Evolutionary conservation across 2,329 filamentous ascomycete genomes (phyloP).

Genomic region (Alternaria triticimaculans): DNA sequence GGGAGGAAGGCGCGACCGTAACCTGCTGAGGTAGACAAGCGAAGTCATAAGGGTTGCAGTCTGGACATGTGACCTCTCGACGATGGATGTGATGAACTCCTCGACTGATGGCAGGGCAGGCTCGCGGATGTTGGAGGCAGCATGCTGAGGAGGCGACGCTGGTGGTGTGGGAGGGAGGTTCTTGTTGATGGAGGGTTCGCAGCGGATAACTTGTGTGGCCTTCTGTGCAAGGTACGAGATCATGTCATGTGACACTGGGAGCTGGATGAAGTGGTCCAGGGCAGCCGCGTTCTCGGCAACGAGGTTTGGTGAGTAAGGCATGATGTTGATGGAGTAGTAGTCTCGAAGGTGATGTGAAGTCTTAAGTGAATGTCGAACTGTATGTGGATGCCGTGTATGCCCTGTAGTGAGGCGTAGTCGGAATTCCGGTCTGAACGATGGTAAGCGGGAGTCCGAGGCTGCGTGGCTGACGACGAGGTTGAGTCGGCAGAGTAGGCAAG

Average conservation of each 20-base stretch:
- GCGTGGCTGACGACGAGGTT: slow-evolving; percentile 41
- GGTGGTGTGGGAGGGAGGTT: slow-evolving; percentile 65
- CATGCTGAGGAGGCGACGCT: slow-evolving; percentile 62
- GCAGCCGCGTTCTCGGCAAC: slow-evolving; percentile 70
- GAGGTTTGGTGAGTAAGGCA: slow-evolving; percentile 55
- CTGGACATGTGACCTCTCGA: slow-evolving; percentile 93
- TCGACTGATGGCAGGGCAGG: slow-evolving; percentile 76
- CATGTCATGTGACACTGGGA: slow-evolving; percentile 77
- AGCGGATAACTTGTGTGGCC: slow-evolving; percentile 79
- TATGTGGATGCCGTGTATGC: slow-evolving; percentile 32
- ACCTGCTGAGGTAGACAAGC: slow-evolving; percentile 86
- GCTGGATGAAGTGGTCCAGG: slow-evolving; percentile 80
- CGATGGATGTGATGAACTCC: slow-evolving; percentile 89
- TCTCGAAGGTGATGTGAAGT: slow-evolving; percentile 18
- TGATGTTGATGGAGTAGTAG: slow-evolving; percentile 35
- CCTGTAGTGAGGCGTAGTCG: slow-evolving; percentile 34
- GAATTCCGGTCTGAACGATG: slow-evolving; percentile 38
- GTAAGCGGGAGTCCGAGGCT: slow-evolving; percentile 46
- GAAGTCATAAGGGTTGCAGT: slow-evolving; percentile 97
- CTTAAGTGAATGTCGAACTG: slow-evolving; percentile 23
- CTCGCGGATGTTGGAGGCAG: slow-evolving; percentile 57
- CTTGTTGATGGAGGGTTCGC: slow-evolving; percentile 64
- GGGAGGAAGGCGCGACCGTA: slow-evolving; percentile 84
- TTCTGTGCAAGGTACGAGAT: slow-evolving; percentile 77
- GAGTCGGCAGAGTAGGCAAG: slow-evolving; percentile 24